phyloP scores from a whole-genome alignment of 2,329 filamentous ascomycete genomes.

The Domatiomyces catenatus region DNA sequence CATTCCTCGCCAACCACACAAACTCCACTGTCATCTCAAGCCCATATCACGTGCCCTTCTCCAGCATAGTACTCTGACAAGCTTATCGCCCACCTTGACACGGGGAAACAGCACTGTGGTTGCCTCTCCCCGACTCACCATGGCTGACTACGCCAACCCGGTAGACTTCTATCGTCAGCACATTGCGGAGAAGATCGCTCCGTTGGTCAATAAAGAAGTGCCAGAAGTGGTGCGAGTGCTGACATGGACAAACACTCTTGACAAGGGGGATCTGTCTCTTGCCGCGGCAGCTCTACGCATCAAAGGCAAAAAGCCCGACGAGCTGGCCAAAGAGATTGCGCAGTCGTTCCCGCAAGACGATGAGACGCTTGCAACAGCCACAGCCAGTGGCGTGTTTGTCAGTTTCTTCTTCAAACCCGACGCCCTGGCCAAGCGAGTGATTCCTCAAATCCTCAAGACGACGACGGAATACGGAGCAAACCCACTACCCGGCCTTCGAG shows the following conservation, averaged over 20 bases:
- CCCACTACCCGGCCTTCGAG: conserved; percentile 41
- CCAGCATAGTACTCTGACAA: background rate
- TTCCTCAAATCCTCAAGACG: conserved; percentile 44
- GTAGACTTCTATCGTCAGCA: conserved; percentile 33
- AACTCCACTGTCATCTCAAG: background rate
- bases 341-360: conserved; percentile 42
- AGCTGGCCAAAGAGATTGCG: conserved; percentile 40
- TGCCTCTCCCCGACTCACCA: conserved; percentile 19
- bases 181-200: conserved; percentile 28
- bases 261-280: conserved; percentile 32
- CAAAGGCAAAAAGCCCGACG: conserved; percentile 44
- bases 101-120: background rate
- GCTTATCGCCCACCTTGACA: background rate
- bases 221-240: conserved; percentile 27
- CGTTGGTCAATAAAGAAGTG: conserved; percentile 25
- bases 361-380: conserved; percentile 27
- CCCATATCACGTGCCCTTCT: background rate
- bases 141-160: conserved; percentile 26
- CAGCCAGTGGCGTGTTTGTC: conserved; percentile 41
- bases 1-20: background rate
- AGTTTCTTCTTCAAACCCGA: conserved; percentile 51
- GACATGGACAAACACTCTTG: conserved; percentile 30
- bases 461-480: conserved; percentile 46
- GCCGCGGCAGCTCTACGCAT: conserved; percentile 30
- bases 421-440: conserved; percentile 40